phyloP scores from a whole-genome alignment of 208 protist species.

The Trypanosoma congolense region DNA sequence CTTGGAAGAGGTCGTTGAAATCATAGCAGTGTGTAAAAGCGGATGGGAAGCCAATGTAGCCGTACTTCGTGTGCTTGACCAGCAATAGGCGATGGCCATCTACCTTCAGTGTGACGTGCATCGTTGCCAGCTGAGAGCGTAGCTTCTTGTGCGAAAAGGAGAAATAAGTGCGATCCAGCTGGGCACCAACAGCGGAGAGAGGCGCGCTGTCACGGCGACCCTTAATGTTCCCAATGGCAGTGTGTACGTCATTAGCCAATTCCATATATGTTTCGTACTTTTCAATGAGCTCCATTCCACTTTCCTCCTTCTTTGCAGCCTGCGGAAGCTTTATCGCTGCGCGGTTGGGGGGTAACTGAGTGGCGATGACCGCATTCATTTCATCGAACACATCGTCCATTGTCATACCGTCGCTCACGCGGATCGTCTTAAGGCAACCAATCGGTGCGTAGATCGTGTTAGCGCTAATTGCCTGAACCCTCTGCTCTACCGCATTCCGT shows the following conservation, averaged over 20 bases:
- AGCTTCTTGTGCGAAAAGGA: slow-evolving; percentile 39
- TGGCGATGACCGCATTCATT: slow-evolving; percentile 49
- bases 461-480: slow-evolving; percentile 49
- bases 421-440: slow-evolving; percentile 43
- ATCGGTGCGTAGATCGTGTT: slow-evolving; percentile 59
- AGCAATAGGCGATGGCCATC: slow-evolving; percentile 76
- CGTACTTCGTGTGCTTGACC: slow-evolving; percentile 59
- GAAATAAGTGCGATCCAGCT: slow-evolving; percentile 68
- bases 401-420: slow-evolving; percentile 29
- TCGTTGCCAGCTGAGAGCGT: slow-evolving; percentile 27
- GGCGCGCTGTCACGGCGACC: slow-evolving; percentile 65
- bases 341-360: slow-evolving; percentile 22
- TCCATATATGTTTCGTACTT: slow-evolving; percentile 48
- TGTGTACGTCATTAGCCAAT: slow-evolving; percentile 59
- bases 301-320: slow-evolving; percentile 14
- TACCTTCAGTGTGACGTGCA: slow-evolving; percentile 76
- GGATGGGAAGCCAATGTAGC: slow-evolving; percentile 71
- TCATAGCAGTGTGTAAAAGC: slow-evolving; percentile 68
- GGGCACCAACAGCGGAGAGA: slow-evolving; percentile 67
- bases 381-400: slow-evolving; percentile 34
- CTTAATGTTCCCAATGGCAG: slow-evolving; percentile 45
- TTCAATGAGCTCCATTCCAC: slow-evolving; percentile 41
- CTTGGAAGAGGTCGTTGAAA: slow-evolving; percentile 62
- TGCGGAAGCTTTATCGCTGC: slow-evolving; percentile 9
- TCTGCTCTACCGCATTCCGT: slow-evolving; percentile 71